These are phyloP conservation scores for Musa schizocarpa DNA, from an alignment of 176 grass and related monocot species.

Conservation along the genomic window DNA sequence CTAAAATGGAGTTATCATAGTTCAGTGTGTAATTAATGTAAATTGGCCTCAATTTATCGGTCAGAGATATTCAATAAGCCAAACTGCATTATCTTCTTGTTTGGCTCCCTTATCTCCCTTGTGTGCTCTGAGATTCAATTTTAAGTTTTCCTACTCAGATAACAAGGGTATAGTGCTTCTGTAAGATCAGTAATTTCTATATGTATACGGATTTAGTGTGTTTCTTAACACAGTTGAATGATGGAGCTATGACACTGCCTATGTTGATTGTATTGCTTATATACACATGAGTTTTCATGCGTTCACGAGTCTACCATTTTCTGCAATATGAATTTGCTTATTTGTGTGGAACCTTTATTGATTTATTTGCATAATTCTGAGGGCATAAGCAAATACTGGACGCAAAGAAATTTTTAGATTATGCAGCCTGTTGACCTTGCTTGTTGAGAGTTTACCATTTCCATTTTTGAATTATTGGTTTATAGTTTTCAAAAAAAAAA, in stretches of 20 bases:
- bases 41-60: not conserved
- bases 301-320: not conserved
- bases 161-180: not conserved
- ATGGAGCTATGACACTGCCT: not conserved
- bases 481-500: not conserved
- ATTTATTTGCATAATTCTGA: not conserved
- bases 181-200: not conserved
- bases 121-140: not conserved
- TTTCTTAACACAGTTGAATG: not conserved
- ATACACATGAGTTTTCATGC: not conserved
- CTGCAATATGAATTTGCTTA: not conserved
- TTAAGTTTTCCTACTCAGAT: not conserved
- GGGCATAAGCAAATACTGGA: not conserved
- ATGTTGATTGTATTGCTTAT: not conserved
- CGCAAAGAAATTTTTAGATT: not conserved
- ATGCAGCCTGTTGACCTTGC: no score
- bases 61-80: not conserved
- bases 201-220: not conserved
- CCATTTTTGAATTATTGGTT: not conserved
- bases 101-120: not conserved
- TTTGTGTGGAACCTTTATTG: not conserved
- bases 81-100: not conserved
- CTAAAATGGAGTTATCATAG: not conserved
- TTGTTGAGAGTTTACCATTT: not conserved
- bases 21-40: not conserved